Evolutionary conservation across 78 protist genomes (phyloP), one percentile per base, ranked within the genome.

Genomic region (Dictyostelium intermedium): DNA sequence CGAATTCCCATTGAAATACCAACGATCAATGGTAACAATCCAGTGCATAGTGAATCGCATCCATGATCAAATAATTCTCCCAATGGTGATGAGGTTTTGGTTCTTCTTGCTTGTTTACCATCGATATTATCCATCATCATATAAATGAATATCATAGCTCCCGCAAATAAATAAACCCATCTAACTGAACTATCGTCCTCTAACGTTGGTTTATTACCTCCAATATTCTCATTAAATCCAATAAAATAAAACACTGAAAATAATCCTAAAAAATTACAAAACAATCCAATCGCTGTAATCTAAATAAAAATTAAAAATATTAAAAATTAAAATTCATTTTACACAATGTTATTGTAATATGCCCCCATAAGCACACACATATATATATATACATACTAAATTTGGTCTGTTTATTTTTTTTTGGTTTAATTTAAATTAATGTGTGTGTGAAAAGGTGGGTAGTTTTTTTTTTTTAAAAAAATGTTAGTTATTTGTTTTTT

Each of bases 81-180:
- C 2, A 92, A 50, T 79, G 96, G 93, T 18, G 96, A 83, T 18
- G 96, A 92, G 18, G 96, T 81, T 25, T 79, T 79, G 2, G 96
- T 92, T 69, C 96, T 74, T 79, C 87, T 70, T 10, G 96, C 96
- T 76, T 92, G 96, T 76, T 92, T 92, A 56, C 96, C 96, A 79
- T 92, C 96, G 32, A 92, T 92, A 41, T 92, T 92, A 45, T 92
- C 96, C 91, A 92, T 76, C 91, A 85, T 92, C 81, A 85, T 56
- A 83, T 92, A 92, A 85, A 76, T 50, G 70, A 84, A 92, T 14
- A 92, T 61, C 56, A 85, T 50, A 11, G 60, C 34, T 5, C 82
- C 96, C 0, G 85, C 37, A 25, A 76, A n/a, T 16, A 91, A 80
- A 73, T 91, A 82, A 25, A 82, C 95, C 87, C 85, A 56, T 87